These are phyloP conservation scores for Symbiotaphrina buchneri DNA, from an alignment of 495 filamentous ascomycete genomes.

Conservation along the genomic window DNA sequence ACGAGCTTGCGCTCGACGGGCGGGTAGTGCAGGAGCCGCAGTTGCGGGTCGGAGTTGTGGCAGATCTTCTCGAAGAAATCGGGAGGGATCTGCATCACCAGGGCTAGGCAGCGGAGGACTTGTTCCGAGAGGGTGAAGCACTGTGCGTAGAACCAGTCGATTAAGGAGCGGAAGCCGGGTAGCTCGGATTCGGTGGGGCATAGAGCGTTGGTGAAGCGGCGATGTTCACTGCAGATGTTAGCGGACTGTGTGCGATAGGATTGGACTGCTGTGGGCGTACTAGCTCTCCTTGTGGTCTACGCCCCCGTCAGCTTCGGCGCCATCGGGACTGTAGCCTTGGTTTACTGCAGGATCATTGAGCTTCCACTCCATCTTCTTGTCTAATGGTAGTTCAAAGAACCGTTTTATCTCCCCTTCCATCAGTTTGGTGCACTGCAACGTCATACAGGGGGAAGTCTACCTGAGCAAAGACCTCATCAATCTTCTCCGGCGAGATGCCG, in stretches of 20 bases:
- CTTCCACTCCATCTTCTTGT: neutral
- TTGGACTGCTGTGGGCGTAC: neutral
- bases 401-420: neutral
- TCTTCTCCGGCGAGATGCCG: constrained; percentile 4
- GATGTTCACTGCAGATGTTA: constrained; percentile 5
- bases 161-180: constrained; percentile 11
- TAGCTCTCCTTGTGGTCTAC: neutral
- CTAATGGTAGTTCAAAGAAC: neutral
- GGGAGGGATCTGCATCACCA: constrained; percentile 4
- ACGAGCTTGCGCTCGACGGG: constrained; percentile 8
- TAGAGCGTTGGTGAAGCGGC: constrained; percentile 13
- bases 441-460: constrained; percentile 1
- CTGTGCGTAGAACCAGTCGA: constrained; percentile 9
- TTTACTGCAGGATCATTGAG: neutral
- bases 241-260: neutral
- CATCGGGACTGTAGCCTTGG: neutral
- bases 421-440: neutral
- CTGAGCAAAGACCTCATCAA: constrained; percentile 6
- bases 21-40: constrained; percentile 22
- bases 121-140: constrained; percentile 7
- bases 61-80: constrained; percentile 4
- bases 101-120: constrained; percentile 8
- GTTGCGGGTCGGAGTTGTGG: constrained; percentile 1
- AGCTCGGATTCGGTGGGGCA: constrained; percentile 10
- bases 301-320: neutral